These are phyloP conservation scores for Coprinopsis cinerea DNA, from an alignment of 768 basidiomycete species.

Conservation along the genomic window DNA sequence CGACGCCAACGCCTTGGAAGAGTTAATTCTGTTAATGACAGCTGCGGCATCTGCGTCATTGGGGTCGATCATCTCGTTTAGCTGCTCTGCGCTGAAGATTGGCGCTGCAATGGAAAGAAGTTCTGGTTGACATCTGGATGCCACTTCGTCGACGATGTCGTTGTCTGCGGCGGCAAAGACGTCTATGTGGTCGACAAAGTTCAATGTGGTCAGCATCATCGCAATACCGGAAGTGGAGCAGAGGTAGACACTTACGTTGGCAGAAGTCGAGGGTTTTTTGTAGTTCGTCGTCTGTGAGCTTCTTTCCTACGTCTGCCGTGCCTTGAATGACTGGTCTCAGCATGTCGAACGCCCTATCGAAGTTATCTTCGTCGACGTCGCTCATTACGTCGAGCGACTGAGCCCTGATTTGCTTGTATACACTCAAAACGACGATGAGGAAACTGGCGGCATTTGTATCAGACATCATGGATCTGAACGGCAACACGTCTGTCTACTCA, in stretches of 20 bases:
- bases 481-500: conserved; percentile 2
- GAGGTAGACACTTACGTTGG: conserved; percentile 14
- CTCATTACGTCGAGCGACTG: conserved; percentile 33
- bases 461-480: not conserved
- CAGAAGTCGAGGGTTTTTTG: conserved; percentile 35
- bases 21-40: conserved; percentile 16
- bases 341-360: conserved; percentile 39
- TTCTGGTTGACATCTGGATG: conserved; percentile 18
- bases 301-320: conserved; percentile 22
- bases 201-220: not conserved
- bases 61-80: conserved; percentile 12
- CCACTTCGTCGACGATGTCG: conserved; percentile 20
- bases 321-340: conserved; percentile 20
- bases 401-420: conserved; percentile 43
- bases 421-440: conserved; percentile 41
- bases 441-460: conserved; percentile 26
- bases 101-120: conserved; percentile 18
- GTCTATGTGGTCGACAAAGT: conserved; percentile 8
- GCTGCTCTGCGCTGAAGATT: conserved; percentile 19
- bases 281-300: conserved; percentile 43
- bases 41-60: conserved; percentile 15
- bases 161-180: conserved; percentile 22
- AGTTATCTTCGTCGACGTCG: conserved; percentile 42
- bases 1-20: conserved; percentile 13
- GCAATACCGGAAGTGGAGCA: not conserved